phyloP scores from a whole-genome alignment of 2,329 filamentous ascomycete species.

The Aspergillus costaricaensis region DNA sequence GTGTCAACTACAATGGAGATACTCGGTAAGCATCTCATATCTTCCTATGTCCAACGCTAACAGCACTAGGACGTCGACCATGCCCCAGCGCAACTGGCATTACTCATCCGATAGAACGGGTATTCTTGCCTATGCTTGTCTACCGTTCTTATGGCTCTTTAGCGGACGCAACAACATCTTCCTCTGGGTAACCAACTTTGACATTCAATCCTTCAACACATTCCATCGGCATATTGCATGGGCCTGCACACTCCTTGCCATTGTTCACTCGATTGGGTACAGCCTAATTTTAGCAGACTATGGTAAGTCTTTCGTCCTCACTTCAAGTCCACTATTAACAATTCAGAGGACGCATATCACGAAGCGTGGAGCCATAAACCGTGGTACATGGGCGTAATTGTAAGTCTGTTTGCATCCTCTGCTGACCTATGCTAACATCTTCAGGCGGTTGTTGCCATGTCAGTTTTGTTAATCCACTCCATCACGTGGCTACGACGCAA shows the following conservation, averaged over 20 bases:
- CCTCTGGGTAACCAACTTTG: slow-evolving; percentile 66
- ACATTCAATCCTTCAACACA: slow-evolving; percentile 62
- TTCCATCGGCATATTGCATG: slow-evolving; percentile 67
- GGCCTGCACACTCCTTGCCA: slow-evolving; percentile 59
- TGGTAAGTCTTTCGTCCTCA: slow-evolving; percentile 3
- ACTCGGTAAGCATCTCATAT: neutral
- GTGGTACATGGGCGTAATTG: slow-evolving; percentile 25
- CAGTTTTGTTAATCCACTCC: slow-evolving; percentile 4
- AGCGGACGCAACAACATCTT: slow-evolving; percentile 65
- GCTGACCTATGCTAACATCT: neutral
- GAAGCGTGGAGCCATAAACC: slow-evolving; percentile 1
- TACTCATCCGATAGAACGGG: slow-evolving; percentile 64
- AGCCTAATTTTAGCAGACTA: slow-evolving; percentile 36
- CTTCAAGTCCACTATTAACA: neutral
- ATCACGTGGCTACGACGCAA: slow-evolving; percentile 20
- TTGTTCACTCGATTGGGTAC: slow-evolving; percentile 63
- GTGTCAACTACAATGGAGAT: slow-evolving; percentile 16
- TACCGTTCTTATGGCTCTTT: slow-evolving; percentile 66
- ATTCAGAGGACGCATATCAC: neutral
- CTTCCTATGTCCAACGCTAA: neutral
- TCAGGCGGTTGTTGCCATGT: neutral
- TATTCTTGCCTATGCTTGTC: slow-evolving; percentile 61
- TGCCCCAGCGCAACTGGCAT: slow-evolving; percentile 37
- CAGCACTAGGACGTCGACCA: neutral
- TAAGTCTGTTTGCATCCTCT: slow-evolving; percentile 10